Evolutionary conservation across 2,329 filamentous ascomycete genomes (phyloP).

Genomic region (Aaosphaeria pasadenensis): DNA sequence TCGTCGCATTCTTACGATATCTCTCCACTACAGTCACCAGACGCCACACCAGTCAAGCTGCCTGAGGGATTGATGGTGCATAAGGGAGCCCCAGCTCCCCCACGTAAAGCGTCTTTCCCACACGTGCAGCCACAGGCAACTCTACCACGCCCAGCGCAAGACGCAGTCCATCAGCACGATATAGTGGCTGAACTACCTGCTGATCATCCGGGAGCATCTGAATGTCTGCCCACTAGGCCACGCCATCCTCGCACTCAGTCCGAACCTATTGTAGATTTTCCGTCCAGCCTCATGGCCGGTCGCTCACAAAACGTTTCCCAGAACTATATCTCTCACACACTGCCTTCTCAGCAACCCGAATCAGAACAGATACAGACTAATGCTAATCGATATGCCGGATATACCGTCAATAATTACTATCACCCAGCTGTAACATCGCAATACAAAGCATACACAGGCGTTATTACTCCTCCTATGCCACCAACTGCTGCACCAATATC

Average conservation of each 20-base stretch:
- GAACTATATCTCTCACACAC: not conserved
- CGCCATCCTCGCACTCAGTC: conserved; percentile 5
- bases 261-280: conserved; percentile 6
- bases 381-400: conserved; percentile 4
- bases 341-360: not conserved
- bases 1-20: too few relatives aligned
- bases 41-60: too few relatives aligned
- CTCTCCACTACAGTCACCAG: too few relatives aligned
- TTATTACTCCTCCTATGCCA: conserved; percentile 7
- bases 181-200: not conserved
- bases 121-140: not conserved
- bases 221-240: not conserved
- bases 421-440: conserved; percentile 6
- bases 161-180: too few relatives aligned
- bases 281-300: conserved; percentile 19
- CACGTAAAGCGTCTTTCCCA: not conserved
- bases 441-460: conserved; percentile 21
- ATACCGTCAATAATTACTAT: conserved; percentile 9
- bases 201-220: not conserved
- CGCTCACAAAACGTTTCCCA: conserved; percentile 3
- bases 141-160: too few relatives aligned
- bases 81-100: not conserved
- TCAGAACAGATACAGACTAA: not conserved
- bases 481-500: conserved; percentile 1
- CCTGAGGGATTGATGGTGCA: not conserved